A percentile compares a stretch with the other conserved stretches of the same genome.
These are phyloP conservation scores for Talaromyces sp. DNA, from an alignment of 2,329 filamentous ascomycete genomes.

Conservation along the genomic window DNA sequence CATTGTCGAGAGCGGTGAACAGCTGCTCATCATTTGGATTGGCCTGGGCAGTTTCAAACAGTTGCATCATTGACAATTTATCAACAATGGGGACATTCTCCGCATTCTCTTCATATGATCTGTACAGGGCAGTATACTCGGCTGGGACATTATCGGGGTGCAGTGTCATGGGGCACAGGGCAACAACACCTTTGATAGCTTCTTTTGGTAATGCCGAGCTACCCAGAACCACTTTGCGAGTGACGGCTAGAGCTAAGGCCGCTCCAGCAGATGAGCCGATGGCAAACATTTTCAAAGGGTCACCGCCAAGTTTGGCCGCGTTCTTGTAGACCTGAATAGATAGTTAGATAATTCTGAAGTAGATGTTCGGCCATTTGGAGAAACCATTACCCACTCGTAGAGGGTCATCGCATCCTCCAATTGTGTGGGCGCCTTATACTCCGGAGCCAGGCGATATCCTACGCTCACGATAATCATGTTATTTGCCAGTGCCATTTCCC, in stretches of 20 bases:
- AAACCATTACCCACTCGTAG: slow-evolving; percentile 32
- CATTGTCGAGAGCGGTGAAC: background rate
- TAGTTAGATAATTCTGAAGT: background rate
- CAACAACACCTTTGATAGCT: slow-evolving; percentile 27
- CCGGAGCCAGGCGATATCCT: slow-evolving; percentile 49
- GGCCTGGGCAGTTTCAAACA: background rate
- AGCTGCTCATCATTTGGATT: background rate
- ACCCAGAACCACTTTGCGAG: background rate
- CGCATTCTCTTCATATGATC: slow-evolving; percentile 4
- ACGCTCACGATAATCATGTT: slow-evolving; percentile 43
- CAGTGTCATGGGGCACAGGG: slow-evolving; percentile 30
- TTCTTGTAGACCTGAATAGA: background rate
- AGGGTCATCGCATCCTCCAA: slow-evolving; percentile 46
- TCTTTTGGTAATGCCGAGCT: too few relatives aligned
- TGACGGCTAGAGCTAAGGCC: background rate
- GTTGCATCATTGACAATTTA: background rate
- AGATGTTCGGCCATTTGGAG: too few relatives aligned
- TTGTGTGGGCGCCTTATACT: slow-evolving; percentile 44
- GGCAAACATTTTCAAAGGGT: background rate
- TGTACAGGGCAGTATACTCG: slow-evolving; percentile 33
- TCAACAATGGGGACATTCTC: background rate
- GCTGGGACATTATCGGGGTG: slow-evolving; percentile 32
- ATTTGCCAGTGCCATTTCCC: slow-evolving; percentile 31
- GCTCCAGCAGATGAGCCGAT: background rate
- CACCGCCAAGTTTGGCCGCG: background rate